phyloP scores from a whole-genome alignment of 2,329 filamentous ascomycete genomes.

The Epicoccum sorghinum region DNA sequence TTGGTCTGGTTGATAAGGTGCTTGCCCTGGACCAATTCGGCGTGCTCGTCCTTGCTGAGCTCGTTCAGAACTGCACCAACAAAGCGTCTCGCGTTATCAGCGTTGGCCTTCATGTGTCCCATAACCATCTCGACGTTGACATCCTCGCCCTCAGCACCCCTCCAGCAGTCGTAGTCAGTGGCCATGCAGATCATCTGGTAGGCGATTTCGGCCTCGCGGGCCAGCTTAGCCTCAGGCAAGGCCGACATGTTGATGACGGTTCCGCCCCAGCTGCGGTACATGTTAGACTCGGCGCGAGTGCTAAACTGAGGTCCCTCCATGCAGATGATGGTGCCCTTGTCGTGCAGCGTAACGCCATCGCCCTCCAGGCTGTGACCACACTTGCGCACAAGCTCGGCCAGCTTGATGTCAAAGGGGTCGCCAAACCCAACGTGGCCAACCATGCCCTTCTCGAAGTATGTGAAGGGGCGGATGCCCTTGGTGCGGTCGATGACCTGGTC shows the following conservation, averaged over 20 bases:
- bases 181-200: conserved; percentile 99
- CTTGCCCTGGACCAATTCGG: conserved; percentile 76
- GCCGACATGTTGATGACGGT: conserved; percentile 98
- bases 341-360: conserved; percentile 83
- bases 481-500: conserved; percentile 98
- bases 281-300: conserved; percentile 90
- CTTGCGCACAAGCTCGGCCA: conserved; percentile 76
- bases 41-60: conserved; percentile 77
- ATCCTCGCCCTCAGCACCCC: conserved; percentile 71
- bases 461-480: conserved; percentile 92
- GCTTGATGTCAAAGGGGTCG: conserved; percentile 84
- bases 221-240: conserved; percentile 93
- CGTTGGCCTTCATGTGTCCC: conserved; percentile 93
- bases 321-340: conserved; percentile 83
- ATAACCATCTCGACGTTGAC: conserved; percentile 98
- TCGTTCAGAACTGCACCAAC: conserved; percentile 88
- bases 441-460: conserved; percentile 91
- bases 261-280: conserved; percentile 94
- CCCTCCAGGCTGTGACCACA: conserved; percentile 81
- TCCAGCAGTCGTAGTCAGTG: conserved; percentile 99
- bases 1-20: conserved; percentile 78
- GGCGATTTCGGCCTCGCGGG: conserved; percentile 91
- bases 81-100: conserved; percentile 82
- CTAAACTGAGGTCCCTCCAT: conserved; percentile 99
- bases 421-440: conserved; percentile 96